These are phyloP conservation scores for Combretum micranthum DNA, from an alignment of 345 rosid species.

Conservation along the genomic window DNA sequence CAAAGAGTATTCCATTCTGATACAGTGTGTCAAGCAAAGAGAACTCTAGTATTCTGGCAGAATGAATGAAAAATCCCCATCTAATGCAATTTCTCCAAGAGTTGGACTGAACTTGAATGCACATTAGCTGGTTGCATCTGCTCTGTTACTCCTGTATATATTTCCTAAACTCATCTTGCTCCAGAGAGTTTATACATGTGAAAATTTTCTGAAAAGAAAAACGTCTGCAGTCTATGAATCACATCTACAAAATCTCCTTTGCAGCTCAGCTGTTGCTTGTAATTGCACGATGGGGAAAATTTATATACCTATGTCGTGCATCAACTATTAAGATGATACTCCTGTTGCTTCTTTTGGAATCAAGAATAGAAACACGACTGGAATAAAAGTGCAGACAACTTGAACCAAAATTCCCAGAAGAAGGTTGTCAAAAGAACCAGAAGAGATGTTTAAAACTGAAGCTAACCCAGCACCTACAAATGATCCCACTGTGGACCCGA, in stretches of 20 bases:
- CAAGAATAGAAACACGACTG: slow-evolving; percentile 61
- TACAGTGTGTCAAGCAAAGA: no score
- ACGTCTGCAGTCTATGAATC: not conserved
- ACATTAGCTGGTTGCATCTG: no score
- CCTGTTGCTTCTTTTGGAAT: slow-evolving; percentile 94
- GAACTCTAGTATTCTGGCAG: no score
- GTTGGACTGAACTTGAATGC: no score
- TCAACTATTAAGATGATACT: slow-evolving; percentile 36
- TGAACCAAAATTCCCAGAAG: slow-evolving; percentile 59
- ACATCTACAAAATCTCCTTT: no score
- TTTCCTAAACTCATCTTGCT: no score
- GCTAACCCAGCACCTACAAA: slow-evolving; percentile 90
- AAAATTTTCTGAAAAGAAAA: not conserved
- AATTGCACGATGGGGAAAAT: not conserved
- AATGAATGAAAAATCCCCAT: no score
- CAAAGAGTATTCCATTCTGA: no score
- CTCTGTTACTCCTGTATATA: no score
- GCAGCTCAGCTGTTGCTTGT: not conserved
- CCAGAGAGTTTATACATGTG: no score
- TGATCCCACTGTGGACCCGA: slow-evolving; percentile 80
- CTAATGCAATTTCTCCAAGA: no score
- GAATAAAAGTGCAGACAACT: slow-evolving; percentile 69
- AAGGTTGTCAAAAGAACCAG: slow-evolving; percentile 86
- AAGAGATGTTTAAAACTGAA: slow-evolving; percentile 63
- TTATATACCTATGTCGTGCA: not conserved